Conservation (phyloP, 208 protist genomes). For the Crithidia expoeki region DNA sequence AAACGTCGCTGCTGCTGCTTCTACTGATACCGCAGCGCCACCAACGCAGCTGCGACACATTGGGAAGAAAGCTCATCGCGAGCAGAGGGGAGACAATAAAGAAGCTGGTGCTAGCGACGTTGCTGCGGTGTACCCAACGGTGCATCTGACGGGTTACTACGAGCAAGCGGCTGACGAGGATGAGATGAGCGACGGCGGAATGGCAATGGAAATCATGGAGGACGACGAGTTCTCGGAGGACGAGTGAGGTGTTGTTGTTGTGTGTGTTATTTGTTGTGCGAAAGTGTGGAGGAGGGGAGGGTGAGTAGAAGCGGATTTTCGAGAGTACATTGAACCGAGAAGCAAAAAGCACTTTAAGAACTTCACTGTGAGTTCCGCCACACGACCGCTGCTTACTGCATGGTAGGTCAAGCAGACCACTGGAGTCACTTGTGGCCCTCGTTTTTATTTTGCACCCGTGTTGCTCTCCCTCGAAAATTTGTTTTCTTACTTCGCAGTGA, state of each 20-base stretch:
- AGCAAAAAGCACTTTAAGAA: no score
- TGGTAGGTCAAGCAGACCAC: no score
- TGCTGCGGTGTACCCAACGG: constrained; percentile 37
- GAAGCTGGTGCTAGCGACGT: neutral
- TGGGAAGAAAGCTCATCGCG: constrained; percentile 20
- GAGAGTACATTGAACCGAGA: no score
- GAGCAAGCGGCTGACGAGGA: constrained; percentile 58
- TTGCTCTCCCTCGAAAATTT: no score
- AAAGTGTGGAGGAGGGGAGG: no score
- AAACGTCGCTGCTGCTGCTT: neutral
- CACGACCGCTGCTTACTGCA: no score
- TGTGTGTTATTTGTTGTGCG: neutral
- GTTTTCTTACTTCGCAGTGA: neutral
- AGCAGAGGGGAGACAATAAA: constrained; percentile 1
- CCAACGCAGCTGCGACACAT: neutral
- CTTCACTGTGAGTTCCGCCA: no score
- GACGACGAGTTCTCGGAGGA: constrained; percentile 23
- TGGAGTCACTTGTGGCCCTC: no score
- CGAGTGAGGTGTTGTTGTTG: neutral
- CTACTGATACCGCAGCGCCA: neutral
- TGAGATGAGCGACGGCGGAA: constrained; percentile 31
- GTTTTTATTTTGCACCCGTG: no score
- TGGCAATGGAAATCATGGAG: constrained; percentile 32
- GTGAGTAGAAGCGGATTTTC: no score
- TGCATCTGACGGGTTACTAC: constrained; percentile 84